Conservation (phyloP, 129 eudicot genomes). For the Chrysanthemum lavandulifolium region DNA sequence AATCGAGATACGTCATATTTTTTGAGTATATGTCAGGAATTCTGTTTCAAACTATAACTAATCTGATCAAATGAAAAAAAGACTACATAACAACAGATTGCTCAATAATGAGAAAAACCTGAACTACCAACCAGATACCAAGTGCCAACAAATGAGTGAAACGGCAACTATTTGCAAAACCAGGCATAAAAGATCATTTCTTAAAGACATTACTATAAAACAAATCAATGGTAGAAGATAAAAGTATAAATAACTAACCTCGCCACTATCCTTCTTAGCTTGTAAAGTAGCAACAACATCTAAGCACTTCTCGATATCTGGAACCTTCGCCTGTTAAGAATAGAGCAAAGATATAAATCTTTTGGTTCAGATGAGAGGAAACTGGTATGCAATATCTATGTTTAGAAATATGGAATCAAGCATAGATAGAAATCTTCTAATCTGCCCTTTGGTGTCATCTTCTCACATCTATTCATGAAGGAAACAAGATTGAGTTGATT, state of each 20-base stretch:
- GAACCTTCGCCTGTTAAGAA: conserved; percentile 81
- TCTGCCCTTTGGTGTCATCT: not conserved
- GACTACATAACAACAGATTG: no score
- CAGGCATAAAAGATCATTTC: conserved; percentile 9
- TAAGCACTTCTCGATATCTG: conserved; percentile 98
- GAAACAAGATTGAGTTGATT: not conserved
- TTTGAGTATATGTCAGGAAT: no score
- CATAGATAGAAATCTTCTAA: not conserved
- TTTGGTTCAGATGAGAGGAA: not conserved
- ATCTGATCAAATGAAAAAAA: no score
- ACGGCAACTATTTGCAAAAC: not conserved
- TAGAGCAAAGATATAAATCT: not conserved
- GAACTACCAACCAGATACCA: not conserved
- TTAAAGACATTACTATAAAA: conserved; percentile 10
- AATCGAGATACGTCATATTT: not conserved
- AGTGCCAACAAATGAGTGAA: not conserved
- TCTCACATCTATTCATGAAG: not conserved
- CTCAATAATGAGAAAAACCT: no score
- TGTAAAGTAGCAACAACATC: conserved; percentile 86
- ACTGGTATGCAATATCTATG: not conserved
- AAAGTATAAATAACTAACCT: conserved; percentile 53
- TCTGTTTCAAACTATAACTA: no score
- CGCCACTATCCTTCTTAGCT: conserved; percentile 82
- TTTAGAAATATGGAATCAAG: not conserved
- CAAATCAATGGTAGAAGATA: not conserved